Percentiles rank a stretch among this genome's conserved stretches.
Conservation (phyloP, 208 protist genomes). For the Herpetomonas tarakana region DNA sequence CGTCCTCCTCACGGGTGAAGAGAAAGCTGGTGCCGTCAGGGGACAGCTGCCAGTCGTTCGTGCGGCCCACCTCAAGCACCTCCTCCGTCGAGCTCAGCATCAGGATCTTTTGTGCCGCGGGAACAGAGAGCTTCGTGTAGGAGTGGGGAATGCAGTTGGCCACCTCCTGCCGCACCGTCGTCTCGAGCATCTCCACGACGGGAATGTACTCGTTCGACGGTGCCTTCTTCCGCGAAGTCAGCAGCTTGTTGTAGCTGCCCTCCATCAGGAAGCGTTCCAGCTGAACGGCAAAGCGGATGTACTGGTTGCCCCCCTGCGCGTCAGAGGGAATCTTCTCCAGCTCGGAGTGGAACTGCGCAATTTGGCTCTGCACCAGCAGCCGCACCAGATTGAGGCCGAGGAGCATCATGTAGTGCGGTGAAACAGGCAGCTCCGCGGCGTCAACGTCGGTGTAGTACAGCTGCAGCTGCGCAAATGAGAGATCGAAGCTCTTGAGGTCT, state of each 20-base stretch:
- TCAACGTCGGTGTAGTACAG: constrained; percentile 88
- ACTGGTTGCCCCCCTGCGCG: constrained; percentile 65
- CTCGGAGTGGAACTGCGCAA: constrained; percentile 93
- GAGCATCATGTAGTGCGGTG: constrained; percentile 68
- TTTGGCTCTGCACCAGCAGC: constrained; percentile 80
- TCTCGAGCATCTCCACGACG: constrained; percentile 87
- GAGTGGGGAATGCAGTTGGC: constrained; percentile 84
- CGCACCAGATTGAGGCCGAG: constrained; percentile 89
- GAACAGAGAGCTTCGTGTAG: constrained; percentile 77
- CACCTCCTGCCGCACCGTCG: constrained; percentile 89
- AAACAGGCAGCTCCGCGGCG: constrained; percentile 58
- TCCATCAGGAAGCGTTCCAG: constrained; percentile 93
- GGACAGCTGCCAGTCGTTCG: constrained; percentile 60
- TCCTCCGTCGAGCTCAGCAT: constrained; percentile 78
- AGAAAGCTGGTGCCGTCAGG: constrained; percentile 47
- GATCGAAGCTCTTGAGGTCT: constrained; percentile 79
- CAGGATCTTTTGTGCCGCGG: constrained; percentile 79
- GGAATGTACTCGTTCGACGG: constrained; percentile 89
- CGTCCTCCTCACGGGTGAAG: constrained; percentile 76
- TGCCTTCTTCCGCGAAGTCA: constrained; percentile 77
- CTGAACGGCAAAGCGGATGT: constrained; percentile 83
- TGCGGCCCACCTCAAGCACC: constrained; percentile 54
- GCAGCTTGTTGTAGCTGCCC: constrained; percentile 92
- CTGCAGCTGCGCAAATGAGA: constrained; percentile 85
- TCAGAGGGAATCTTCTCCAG: constrained; percentile 87